Base-by-base conservation (phyloP, 495 filamentous ascomycete genomes). In the Aspergillus incahuasiensis region DNA sequence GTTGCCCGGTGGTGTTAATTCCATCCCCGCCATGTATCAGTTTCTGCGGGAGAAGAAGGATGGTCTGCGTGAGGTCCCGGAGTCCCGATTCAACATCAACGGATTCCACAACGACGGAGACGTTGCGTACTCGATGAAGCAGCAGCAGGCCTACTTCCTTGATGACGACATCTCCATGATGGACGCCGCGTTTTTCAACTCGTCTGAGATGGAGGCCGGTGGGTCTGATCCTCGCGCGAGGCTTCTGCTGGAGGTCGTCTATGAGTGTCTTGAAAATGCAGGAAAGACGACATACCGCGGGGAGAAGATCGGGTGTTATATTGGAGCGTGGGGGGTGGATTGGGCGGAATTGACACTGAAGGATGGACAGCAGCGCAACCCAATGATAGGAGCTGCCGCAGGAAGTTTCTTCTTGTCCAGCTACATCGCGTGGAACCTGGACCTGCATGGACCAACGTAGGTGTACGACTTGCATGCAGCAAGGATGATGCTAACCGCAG, bases 171-270 rank as follows among this genome's bases (percentile, higher is more conserved):
- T 28, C 8, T 32, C 47, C 9, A 32, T 16, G 16, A 32, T 24
- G 22, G 47, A 49, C 32, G 47, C 47, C 9, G 3, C 18, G 1
- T 49, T 49, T 18, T 49, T 49, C 12, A 18, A 13, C 5, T 15
- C 22, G 5, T 47, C 44, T 5, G 44, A 47, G 0, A 39, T 49
- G 30, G 47, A 49, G 19, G 18, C 47, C 6, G 16, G 18, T 8
- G 18, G 47, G 1, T 13, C 15, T 2, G 47, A 49, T 16, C 47
- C 47, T 15, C 47, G 22, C 2, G 22, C 22, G 4, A n/a, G 47
- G 47, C 47, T 32, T 4, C 47, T 49, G 16, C 15, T 49, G 6
- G 47, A 49, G 13, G 47, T 49, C 18, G 47, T 49, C 15, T 49
- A 28, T 18, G 47, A 49, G 12, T 49, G 47, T 24, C 18, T 49